phyloP scores from a whole-genome alignment of 164 flowering plant species.

The Magnolia sinica region DNA sequence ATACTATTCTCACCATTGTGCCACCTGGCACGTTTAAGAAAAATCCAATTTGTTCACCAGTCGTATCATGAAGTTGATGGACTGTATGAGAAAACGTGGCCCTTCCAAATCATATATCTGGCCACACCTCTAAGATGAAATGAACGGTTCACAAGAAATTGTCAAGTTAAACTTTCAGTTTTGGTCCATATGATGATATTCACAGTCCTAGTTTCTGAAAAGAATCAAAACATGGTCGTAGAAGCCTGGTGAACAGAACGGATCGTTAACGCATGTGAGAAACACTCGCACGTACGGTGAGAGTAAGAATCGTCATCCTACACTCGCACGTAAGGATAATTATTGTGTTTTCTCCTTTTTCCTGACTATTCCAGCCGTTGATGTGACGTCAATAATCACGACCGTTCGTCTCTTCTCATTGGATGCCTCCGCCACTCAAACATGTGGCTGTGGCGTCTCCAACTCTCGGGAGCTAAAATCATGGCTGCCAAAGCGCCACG shows the following conservation, averaged over 20 bases:
- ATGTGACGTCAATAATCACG: neutral
- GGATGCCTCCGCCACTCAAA: neutral
- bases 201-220: too few species aligned
- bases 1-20: too few species aligned
- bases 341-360: neutral
- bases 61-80: too few species aligned
- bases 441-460: conserved; percentile 3
- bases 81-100: neutral
- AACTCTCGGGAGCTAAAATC: neutral
- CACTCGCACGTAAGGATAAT: too few species aligned
- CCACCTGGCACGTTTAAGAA: too few species aligned
- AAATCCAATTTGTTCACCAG: too few species aligned
- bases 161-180: neutral
- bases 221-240: too few species aligned
- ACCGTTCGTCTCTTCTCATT: neutral
- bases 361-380: neutral
- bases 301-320: too few species aligned
- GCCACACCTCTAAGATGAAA: neutral
- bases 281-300: too few species aligned
- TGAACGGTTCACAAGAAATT: neutral
- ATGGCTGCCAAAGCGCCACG: neutral
- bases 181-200: too few species aligned
- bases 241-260: too few species aligned
- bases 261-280: too few species aligned
- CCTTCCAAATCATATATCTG: neutral